Percentiles rank a stretch among this genome's conserved stretches.
These are phyloP conservation scores for Hymenochaete sp. DNA, from an alignment of 1,284 basidiomycete genomes.

Conservation along the genomic window DNA sequence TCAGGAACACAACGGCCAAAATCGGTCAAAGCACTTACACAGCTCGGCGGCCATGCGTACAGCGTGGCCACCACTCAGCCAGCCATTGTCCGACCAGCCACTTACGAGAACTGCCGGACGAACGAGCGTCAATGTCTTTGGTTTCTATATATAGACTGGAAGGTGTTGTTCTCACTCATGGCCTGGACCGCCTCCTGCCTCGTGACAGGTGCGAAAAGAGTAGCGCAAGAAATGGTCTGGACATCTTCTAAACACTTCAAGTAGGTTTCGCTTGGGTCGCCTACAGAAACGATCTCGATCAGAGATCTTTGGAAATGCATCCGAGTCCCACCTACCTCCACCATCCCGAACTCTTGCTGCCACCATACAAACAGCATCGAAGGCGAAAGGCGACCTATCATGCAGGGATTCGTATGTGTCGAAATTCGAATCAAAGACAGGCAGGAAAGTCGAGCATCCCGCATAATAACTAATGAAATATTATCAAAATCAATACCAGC, in stretches of 20 bases:
- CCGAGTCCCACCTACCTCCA: constrained; percentile 46
- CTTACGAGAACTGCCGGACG: constrained; percentile 62
- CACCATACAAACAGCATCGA: constrained; percentile 84
- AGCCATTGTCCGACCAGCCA: constrained; percentile 87
- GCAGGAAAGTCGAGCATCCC: constrained; percentile 83
- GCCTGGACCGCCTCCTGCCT: constrained; percentile 82
- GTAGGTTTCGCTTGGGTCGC: constrained; percentile 49
- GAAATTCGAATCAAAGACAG: constrained; percentile 68
- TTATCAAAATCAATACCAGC: constrained; percentile 18
- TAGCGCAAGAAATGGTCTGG: constrained; percentile 74
- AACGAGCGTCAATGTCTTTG: constrained; percentile 12
- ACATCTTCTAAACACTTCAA: constrained; percentile 70
- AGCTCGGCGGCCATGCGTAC: constrained; percentile 90
- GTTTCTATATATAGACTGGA: constrained; percentile 6
- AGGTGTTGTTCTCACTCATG: constrained; percentile 57
- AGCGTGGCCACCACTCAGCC: constrained; percentile 86
- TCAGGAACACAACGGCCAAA: constrained; percentile 1
- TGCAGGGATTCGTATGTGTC: constrained; percentile 79
- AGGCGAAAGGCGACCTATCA: constrained; percentile 75
- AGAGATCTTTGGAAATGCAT: constrained; percentile 3
- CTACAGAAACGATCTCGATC: constrained; percentile 15
- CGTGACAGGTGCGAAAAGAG: constrained; percentile 76
- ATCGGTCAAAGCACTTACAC: constrained; percentile 38
- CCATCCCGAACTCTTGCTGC: constrained; percentile 82
- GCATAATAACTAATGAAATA: constrained; percentile 58